Evolutionary conservation across 495 filamentous ascomycete species (phyloP).

Genomic region (Penicillium herquei): DNA sequence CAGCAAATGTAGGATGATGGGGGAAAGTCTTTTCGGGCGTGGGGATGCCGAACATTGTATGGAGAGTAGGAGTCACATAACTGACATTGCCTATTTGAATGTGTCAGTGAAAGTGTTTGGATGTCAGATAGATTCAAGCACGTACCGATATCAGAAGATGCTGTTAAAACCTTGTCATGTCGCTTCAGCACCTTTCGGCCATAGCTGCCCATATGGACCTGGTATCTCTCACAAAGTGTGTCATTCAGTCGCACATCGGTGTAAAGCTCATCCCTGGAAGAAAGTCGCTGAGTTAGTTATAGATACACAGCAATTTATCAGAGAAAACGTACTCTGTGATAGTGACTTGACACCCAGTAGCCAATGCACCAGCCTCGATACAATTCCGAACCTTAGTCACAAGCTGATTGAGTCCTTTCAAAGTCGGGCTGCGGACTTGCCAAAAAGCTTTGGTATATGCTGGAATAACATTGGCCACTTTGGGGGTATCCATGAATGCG

Average conservation of each 20-base stretch:
- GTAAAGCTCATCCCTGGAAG: conserved; percentile 44
- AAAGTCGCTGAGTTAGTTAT: background rate
- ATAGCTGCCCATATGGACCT: conserved; percentile 50
- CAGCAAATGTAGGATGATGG: conserved; percentile 61
- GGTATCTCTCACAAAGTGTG: conserved; percentile 52
- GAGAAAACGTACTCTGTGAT: conserved; percentile 36
- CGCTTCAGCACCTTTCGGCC: conserved; percentile 44
- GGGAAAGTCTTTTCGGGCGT: conserved; percentile 44
- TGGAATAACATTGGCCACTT: conserved; percentile 62
- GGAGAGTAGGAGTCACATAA: conserved; percentile 61
- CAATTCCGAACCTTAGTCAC: conserved; percentile 53
- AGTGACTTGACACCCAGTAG: conserved; percentile 56
- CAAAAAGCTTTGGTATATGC: conserved; percentile 53
- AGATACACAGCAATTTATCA: background rate
- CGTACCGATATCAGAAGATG: conserved; percentile 55
- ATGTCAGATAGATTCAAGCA: conserved; percentile 9
- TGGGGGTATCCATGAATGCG: conserved; percentile 58
- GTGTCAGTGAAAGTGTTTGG: background rate
- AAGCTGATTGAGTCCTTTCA: conserved; percentile 46
- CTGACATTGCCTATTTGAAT: conserved; percentile 55
- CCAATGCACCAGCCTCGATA: conserved; percentile 58
- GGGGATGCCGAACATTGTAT: conserved; percentile 56
- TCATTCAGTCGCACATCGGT: conserved; percentile 61
- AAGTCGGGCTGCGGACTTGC: conserved; percentile 49
- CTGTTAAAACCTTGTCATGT: conserved; percentile 48